These are phyloP conservation scores for Hemileccinum hortonii DNA, from an alignment of 1,284 basidiomycete species.

Conservation along the genomic window DNA sequence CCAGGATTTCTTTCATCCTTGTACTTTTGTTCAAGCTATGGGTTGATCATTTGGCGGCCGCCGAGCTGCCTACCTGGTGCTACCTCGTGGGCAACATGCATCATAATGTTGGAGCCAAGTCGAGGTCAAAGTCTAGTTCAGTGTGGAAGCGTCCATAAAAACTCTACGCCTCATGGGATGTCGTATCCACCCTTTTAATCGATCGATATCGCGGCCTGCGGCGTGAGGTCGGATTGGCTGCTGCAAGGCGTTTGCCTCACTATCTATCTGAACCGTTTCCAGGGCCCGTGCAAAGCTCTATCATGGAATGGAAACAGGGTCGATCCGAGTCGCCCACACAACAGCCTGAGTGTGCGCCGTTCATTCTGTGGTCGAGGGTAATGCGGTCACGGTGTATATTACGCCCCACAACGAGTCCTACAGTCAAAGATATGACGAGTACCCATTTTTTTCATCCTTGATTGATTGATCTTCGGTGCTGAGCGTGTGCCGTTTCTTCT, in stretches of 20 bases:
- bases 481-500: not conserved
- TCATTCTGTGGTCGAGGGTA: not conserved
- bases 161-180: constrained; percentile 19
- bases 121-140: not conserved
- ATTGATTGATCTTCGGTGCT: not conserved
- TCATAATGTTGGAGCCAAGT: constrained; percentile 6
- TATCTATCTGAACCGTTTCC: not conserved
- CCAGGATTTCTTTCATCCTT: too few relatives aligned
- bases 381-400: too few relatives aligned
- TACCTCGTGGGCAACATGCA: constrained; percentile 18
- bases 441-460: not conserved
- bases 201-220: constrained; percentile 6
- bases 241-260: constrained; percentile 3
- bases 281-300: not conserved
- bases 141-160: constrained; percentile 10
- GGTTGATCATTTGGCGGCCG: not conserved
- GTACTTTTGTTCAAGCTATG: too few relatives aligned
- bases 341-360: not conserved
- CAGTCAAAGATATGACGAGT: too few relatives aligned
- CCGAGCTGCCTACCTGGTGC: not conserved
- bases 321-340: not conserved
- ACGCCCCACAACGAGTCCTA: not conserved
- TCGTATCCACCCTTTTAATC: constrained; percentile 3
- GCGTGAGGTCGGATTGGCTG: not conserved
- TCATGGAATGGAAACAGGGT: not conserved